These are phyloP conservation scores for Metschnikowia anglica DNA, from an alignment of 805 yeast genomes.

Conservation along the genomic window DNA sequence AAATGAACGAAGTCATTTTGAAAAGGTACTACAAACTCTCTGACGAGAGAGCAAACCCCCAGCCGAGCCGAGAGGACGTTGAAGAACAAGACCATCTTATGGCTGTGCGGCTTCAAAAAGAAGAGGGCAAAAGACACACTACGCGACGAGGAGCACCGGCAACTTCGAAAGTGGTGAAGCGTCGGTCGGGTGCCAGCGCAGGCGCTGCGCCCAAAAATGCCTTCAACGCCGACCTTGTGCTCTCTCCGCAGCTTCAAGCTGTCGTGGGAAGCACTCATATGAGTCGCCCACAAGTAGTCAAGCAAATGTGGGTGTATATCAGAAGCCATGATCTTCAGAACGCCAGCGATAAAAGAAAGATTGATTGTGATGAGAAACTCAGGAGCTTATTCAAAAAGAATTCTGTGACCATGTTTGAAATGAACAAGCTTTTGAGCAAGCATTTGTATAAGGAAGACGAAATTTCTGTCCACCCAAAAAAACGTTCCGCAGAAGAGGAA, in stretches of 20 bases:
- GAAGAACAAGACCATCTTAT: conserved; percentile 46
- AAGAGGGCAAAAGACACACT: conserved; percentile 10
- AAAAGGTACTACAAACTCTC: conserved; percentile 52
- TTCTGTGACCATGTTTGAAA: conserved; percentile 53
- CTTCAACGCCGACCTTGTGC: conserved; percentile 43
- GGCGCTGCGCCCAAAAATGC: conserved; percentile 31
- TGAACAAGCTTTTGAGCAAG: conserved; percentile 54
- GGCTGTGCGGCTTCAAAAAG: conserved; percentile 50
- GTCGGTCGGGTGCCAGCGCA: neutral
- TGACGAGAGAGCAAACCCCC: conserved; percentile 33
- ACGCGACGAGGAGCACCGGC: conserved; percentile 16
- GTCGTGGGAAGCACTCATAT: conserved; percentile 45
- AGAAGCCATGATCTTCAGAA: conserved; percentile 62
- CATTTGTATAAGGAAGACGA: conserved; percentile 40
- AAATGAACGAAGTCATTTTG: conserved; percentile 58
- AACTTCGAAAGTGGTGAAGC: conserved; percentile 19
- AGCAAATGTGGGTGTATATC: conserved; percentile 68
- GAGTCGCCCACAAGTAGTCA: conserved; percentile 71
- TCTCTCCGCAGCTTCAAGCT: conserved; percentile 52
- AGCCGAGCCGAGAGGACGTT: conserved; percentile 31
- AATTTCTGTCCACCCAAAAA: neutral
- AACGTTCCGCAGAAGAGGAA: neutral
- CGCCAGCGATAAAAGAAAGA: conserved; percentile 62
- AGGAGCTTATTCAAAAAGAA: conserved; percentile 58
- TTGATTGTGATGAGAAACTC: conserved; percentile 60